A percentile compares a stretch with the other conserved stretches of the same genome.
Conservation (phyloP, 441 rosid species). For the Biscutella laevigata region DNA sequence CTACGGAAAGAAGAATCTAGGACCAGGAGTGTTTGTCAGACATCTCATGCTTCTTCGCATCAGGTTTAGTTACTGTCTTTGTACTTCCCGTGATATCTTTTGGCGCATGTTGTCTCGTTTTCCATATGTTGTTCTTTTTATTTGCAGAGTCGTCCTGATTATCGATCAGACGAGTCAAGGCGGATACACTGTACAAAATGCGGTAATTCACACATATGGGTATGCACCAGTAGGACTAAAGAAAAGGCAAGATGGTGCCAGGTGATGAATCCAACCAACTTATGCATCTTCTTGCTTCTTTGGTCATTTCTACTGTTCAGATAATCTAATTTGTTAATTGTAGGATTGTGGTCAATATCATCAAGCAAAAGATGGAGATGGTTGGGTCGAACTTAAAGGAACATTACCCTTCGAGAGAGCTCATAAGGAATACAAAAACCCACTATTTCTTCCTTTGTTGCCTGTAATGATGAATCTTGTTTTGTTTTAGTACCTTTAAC, state of each 20-base stretch:
- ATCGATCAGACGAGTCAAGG: conserved; percentile 85
- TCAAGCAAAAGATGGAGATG: conserved; percentile 99
- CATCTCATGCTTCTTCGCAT: conserved; percentile 37
- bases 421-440: conserved; percentile 53
- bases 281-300: background rate
- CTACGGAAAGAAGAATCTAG: conserved; percentile 72
- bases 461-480: conserved; percentile 1
- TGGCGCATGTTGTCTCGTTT: background rate
- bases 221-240: conserved; percentile 82
- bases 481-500: conserved; percentile 13
- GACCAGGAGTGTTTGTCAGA: conserved; percentile 61
- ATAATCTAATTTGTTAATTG: conserved; percentile 1
- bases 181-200: conserved; percentile 95
- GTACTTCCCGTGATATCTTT: background rate
- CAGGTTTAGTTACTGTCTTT: conserved; percentile 40
- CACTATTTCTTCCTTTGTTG: background rate
- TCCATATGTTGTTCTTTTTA: background rate
- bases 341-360: conserved; percentile 96
- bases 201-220: conserved; percentile 89
- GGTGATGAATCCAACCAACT: conserved; percentile 38
- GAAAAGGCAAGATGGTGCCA: conserved; percentile 97
- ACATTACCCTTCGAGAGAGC: conserved; percentile 72
- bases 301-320: background rate
- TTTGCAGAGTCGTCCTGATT: conserved; percentile 53
- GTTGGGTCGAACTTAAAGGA: conserved; percentile 96